Percentiles rank a stretch among this genome's conserved stretches.
Conservation (phyloP, 2,329 filamentous ascomycete species). For the Microcyclospora pomicola region DNA sequence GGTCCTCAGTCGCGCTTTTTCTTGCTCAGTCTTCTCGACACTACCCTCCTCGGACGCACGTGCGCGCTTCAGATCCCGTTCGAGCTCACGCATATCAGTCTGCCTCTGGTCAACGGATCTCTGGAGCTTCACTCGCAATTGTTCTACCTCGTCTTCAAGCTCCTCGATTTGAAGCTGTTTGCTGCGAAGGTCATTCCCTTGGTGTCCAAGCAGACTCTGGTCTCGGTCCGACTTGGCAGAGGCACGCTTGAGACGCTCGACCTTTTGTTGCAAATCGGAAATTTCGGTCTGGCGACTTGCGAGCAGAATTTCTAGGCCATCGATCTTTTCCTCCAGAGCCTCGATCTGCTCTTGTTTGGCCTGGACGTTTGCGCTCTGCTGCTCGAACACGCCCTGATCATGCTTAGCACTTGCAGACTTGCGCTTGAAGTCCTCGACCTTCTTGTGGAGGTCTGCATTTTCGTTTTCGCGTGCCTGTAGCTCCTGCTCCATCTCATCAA, state of each 20-base stretch:
- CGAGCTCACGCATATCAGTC: constrained; percentile 26
- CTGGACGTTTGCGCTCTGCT: constrained; percentile 14
- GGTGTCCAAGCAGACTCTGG: constrained; percentile 5
- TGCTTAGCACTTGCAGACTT: constrained; percentile 11
- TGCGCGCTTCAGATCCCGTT: constrained; percentile 28
- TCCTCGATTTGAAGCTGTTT: constrained; percentile 17
- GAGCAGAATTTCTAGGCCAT: constrained; percentile 5
- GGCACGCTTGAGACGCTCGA: constrained; percentile 12
- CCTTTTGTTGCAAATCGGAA: constrained; percentile 13
- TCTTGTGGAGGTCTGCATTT: constrained; percentile 16
- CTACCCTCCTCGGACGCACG: constrained; percentile 11
- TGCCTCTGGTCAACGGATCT: constrained; percentile 17
- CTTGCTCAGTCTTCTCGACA: constrained; percentile 13
- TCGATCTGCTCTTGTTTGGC: constrained; percentile 15
- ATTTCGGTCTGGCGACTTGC: constrained; percentile 16
- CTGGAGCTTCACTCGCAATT: constrained; percentile 26
- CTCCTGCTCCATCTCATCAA: constrained; percentile 25
- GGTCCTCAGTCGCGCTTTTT: constrained; percentile 39
- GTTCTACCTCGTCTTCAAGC: constrained; percentile 28
- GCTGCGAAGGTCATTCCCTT: constrained; percentile 6
- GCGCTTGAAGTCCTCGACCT: constrained; percentile 12
- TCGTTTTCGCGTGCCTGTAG: constrained; percentile 18
- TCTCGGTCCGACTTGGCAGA: constrained; percentile 6
- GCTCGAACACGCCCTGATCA: constrained; percentile 17
- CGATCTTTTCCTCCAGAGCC: constrained; percentile 16